A percentile compares a stretch with the other conserved stretches of the same genome.
phyloP scores from a whole-genome alignment of 129 eudicot species.

The Escallonia herrerae region DNA sequence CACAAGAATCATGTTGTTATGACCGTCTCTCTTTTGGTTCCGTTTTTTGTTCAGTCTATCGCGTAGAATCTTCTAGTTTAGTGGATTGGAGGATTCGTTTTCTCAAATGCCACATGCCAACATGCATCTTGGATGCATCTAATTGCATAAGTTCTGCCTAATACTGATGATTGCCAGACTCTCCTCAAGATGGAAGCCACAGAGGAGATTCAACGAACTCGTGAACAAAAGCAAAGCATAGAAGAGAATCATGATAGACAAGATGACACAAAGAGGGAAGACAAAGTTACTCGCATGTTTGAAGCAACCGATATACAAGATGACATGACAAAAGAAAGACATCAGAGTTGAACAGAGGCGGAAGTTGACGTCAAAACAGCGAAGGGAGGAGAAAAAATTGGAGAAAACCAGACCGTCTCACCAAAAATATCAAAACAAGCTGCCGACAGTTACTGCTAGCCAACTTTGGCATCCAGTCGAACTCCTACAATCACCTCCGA shows the following conservation, averaged over 20 bases:
- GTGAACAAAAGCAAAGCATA: conserved; percentile 1
- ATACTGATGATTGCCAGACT: background rate
- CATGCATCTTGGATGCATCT: too few species aligned
- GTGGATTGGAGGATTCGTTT: too few species aligned
- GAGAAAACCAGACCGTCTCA: conserved; percentile 5
- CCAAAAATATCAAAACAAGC: conserved; percentile 10
- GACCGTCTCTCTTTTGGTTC: too few species aligned
- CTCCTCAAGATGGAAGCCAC: background rate
- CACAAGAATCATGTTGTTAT: too few species aligned
- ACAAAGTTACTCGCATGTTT: conserved; percentile 10
- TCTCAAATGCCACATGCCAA: too few species aligned
- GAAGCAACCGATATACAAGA: conserved; percentile 10
- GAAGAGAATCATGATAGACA: conserved; percentile 9
- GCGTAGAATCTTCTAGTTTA: too few species aligned
- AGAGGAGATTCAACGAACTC: background rate
- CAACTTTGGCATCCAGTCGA: too few species aligned
- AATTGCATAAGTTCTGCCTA: too few species aligned
- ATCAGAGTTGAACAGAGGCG: background rate
- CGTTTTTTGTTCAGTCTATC: too few species aligned
- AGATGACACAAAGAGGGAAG: conserved; percentile 4
- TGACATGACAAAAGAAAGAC: background rate
- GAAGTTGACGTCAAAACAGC: background rate
- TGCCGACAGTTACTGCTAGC: too few species aligned
- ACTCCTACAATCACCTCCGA: too few species aligned
- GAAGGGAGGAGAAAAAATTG: conserved; percentile 5